Percentiles rank a stretch among this genome's conserved stretches.
These are phyloP conservation scores for Mortierella sp. DNA, from an alignment of 371 early-diverging fungal genomes.

Conservation along the genomic window DNA sequence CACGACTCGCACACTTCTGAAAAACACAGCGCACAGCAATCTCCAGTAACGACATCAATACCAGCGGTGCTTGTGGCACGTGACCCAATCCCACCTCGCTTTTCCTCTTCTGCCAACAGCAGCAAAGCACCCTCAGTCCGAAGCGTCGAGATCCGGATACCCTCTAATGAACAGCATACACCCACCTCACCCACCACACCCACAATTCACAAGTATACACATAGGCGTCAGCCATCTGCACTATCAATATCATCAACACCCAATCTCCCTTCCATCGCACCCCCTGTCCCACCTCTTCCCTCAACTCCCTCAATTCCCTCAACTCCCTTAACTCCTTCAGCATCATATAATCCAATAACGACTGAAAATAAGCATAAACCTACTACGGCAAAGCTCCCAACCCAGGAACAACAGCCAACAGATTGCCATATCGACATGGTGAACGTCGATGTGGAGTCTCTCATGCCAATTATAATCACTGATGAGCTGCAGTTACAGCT, in stretches of 20 bases:
- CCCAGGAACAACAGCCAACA: not conserved
- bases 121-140: not conserved
- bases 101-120: not conserved
- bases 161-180: not conserved
- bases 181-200: not conserved
- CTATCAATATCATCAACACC: not conserved
- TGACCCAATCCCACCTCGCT: constrained; percentile 3
- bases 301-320: not conserved
- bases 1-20: not conserved
- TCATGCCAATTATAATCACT: constrained; percentile 29
- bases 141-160: not conserved
- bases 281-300: constrained; percentile 9
- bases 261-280: not conserved
- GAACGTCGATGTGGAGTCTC: constrained; percentile 16
- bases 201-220: not conserved
- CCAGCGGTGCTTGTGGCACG: not conserved
- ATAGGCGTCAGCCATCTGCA: constrained; percentile 5
- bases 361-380: constrained; percentile 1
- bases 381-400: not conserved
- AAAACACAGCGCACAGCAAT: not conserved
- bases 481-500: constrained; percentile 14
- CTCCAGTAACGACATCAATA: not conserved
- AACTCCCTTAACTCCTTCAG: too few species aligned
- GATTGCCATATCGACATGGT: constrained; percentile 36
- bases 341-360: not conserved